Evolutionary conservation across 441 rosid genomes (phyloP).

Genomic region (Populus tomentosa): DNA sequence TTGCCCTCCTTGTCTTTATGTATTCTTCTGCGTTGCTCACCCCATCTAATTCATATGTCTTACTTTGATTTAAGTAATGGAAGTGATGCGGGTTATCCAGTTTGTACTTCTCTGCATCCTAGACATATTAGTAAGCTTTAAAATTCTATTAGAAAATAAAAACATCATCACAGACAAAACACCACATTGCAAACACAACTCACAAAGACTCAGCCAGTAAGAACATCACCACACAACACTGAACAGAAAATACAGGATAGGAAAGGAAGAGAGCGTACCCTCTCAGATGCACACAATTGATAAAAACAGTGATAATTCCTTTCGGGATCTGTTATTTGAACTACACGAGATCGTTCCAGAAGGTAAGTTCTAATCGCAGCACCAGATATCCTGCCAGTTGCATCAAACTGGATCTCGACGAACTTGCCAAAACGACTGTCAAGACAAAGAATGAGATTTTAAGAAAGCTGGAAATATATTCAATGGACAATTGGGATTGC

Average conservation of each 20-base stretch:
- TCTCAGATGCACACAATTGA: constrained; percentile 92
- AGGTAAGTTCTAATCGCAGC: constrained; percentile 98
- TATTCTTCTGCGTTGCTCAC: constrained; percentile 81
- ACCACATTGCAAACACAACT: neutral
- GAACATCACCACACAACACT: neutral
- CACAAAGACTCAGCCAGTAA: neutral
- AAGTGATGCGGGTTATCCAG: constrained; percentile 71
- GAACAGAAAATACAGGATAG: neutral
- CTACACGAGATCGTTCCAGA: constrained; percentile 94
- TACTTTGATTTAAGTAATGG: constrained; percentile 90
- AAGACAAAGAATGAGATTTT: constrained; percentile 11
- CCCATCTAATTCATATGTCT: constrained; percentile 76
- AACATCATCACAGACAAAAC: neutral
- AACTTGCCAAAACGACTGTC: constrained; percentile 98
- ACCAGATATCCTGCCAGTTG: constrained; percentile 93
- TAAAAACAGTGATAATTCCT: constrained; percentile 96
- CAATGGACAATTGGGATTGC: neutral
- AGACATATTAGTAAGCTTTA: constrained; percentile 15
- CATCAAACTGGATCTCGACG: constrained; percentile 90
- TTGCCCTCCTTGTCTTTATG: constrained; percentile 78
- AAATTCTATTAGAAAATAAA: neutral
- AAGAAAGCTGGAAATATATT: constrained; percentile 12
- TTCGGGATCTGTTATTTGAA: constrained; percentile 89
- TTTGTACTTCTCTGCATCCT: constrained; percentile 83
- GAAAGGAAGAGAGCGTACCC: constrained; percentile 42